phyloP scores from a whole-genome alignment of 108 stramenopile genomes.

The Fistulifera pelliculosa region DNA sequence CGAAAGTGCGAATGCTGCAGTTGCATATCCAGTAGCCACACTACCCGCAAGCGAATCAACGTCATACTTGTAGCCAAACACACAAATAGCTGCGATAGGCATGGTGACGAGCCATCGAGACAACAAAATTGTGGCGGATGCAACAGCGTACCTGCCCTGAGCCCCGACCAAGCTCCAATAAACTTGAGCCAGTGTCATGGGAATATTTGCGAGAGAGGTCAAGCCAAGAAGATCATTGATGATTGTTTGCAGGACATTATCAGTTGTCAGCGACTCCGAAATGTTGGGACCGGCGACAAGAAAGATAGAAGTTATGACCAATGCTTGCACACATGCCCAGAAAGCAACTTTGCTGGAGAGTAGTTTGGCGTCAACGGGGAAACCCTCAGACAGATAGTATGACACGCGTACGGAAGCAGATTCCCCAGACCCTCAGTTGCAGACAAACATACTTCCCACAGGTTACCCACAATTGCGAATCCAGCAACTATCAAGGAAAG shows the following conservation, averaged over 20 bases:
- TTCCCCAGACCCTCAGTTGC: constrained; percentile 70
- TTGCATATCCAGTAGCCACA: constrained; percentile 43
- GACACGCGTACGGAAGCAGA: constrained; percentile 59
- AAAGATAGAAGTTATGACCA: constrained; percentile 41
- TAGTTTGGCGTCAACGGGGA: constrained; percentile 38
- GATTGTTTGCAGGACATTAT: constrained; percentile 50
- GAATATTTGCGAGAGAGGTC: constrained; percentile 54
- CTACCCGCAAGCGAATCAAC: constrained; percentile 30
- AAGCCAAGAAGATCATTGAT: constrained; percentile 46
- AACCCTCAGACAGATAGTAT: constrained; percentile 43
- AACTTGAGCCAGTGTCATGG: constrained; percentile 48
- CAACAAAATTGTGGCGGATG: constrained; percentile 33
- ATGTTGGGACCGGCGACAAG: constrained; percentile 30
- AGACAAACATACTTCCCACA: constrained; percentile 69
- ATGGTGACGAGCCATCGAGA: constrained; percentile 46
- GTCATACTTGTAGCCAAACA: constrained; percentile 29
- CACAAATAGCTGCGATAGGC: constrained; percentile 41
- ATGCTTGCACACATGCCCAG: constrained; percentile 27
- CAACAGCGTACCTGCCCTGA: constrained; percentile 47
- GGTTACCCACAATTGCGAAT: constrained; percentile 58
- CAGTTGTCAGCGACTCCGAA: constrained; percentile 36
- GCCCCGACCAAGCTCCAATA: constrained; percentile 60
- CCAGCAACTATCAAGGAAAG: constrained; percentile 26
- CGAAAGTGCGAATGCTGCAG: constrained; percentile 25
- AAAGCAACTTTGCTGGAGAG: constrained; percentile 45